Conservation (phyloP, 2,329 filamentous ascomycete species). For the Aspergillus sp. region DNA sequence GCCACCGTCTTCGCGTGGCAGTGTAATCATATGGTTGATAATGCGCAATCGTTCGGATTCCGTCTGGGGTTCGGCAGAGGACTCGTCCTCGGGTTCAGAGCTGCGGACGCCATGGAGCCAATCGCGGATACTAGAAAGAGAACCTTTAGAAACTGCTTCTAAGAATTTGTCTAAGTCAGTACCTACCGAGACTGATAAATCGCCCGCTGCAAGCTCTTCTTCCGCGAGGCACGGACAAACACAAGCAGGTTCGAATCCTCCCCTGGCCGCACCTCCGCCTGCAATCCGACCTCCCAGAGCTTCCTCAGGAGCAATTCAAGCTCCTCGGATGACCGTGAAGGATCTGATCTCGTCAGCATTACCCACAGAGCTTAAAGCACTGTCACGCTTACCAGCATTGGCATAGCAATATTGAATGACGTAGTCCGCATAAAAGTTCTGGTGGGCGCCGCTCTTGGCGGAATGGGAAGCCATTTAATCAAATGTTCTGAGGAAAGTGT, state of each 20-base stretch:
- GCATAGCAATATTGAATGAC: slow-evolving; percentile 80
- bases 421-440: slow-evolving; percentile 80
- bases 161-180: background rate
- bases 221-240: slow-evolving; percentile 76
- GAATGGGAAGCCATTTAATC: slow-evolving; percentile 35
- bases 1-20: slow-evolving; percentile 73
- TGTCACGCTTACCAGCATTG: slow-evolving; percentile 60
- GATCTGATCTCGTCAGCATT: slow-evolving; percentile 56
- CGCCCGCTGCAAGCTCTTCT: slow-evolving; percentile 75
- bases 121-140: slow-evolving; percentile 72
- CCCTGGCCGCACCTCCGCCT: slow-evolving; percentile 84
- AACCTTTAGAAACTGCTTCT: background rate
- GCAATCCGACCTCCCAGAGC: slow-evolving; percentile 77
- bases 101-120: slow-evolving; percentile 92
- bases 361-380: slow-evolving; percentile 3
- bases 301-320: slow-evolving; percentile 80
- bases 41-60: slow-evolving; percentile 88
- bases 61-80: slow-evolving; percentile 78
- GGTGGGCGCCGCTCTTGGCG: slow-evolving; percentile 39
- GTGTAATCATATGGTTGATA: slow-evolving; percentile 82
- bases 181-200: slow-evolving; percentile 77
- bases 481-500: background rate
- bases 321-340: slow-evolving; percentile 69
- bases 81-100: slow-evolving; percentile 71
- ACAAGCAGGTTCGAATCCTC: slow-evolving; percentile 76